These are phyloP conservation scores for Fusarium drepaniforme DNA, from an alignment of 2,329 filamentous ascomycete species.

Conservation along the genomic window DNA sequence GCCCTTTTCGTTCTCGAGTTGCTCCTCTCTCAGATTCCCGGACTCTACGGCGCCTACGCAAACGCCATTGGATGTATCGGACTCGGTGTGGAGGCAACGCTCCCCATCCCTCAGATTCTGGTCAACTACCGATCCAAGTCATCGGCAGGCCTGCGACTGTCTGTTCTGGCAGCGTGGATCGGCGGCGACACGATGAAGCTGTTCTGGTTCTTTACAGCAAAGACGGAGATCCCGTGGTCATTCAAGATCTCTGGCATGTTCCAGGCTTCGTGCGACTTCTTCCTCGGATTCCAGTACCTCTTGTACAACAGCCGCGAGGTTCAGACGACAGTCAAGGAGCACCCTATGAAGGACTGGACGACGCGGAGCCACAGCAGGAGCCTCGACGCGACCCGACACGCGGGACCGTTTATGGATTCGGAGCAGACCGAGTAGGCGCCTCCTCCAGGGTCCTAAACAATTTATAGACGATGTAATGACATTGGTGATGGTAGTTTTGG, in stretches of 20 bases:
- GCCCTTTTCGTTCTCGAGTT: constrained; percentile 73
- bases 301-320: constrained; percentile 70
- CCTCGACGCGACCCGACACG: constrained; percentile 55
- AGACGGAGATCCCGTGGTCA: constrained; percentile 76
- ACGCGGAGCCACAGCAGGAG: constrained; percentile 48
- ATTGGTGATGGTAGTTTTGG: constrained; percentile 19
- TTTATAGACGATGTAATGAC: constrained; percentile 35
- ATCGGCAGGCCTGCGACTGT: constrained; percentile 82
- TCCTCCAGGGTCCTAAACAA: background rate
- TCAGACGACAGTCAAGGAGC: constrained; percentile 51
- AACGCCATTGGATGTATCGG: constrained; percentile 79
- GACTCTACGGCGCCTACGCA: constrained; percentile 75
- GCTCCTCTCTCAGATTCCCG: constrained; percentile 69
- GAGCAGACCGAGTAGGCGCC: constrained; percentile 38
- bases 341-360: constrained; percentile 52
- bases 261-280: constrained; percentile 81
- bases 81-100: constrained; percentile 82
- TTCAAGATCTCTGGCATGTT: constrained; percentile 89
- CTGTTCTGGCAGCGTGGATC: constrained; percentile 82
- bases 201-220: constrained; percentile 84
- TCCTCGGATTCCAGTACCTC: constrained; percentile 80
- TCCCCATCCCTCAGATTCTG: constrained; percentile 83
- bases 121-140: constrained; percentile 76
- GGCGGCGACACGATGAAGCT: constrained; percentile 88
- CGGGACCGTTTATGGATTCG: constrained; percentile 52